These are phyloP conservation scores for Trametes villosa DNA, from an alignment of 768 basidiomycete species.

Conservation along the genomic window DNA sequence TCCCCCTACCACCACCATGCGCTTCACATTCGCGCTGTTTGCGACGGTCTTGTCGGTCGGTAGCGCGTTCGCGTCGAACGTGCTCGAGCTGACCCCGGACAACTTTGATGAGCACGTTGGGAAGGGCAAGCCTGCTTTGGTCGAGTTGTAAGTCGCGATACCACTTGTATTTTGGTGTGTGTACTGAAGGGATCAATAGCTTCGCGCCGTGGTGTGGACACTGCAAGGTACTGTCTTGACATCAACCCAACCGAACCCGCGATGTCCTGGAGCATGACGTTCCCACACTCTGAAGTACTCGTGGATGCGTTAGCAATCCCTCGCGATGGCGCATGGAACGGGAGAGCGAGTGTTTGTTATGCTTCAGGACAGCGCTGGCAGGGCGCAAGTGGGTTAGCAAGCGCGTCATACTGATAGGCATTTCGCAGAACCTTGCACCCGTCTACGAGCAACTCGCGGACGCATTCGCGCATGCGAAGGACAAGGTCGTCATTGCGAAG, in stretches of 20 bases:
- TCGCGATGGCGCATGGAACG: no score
- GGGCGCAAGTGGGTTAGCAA: not conserved
- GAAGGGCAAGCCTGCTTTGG: slow-evolving; percentile 79
- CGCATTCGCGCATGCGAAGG: slow-evolving; percentile 75
- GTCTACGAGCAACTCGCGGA: slow-evolving; percentile 88
- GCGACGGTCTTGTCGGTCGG: slow-evolving; percentile 56
- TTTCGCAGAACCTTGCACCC: slow-evolving; percentile 79
- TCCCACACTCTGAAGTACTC: not conserved
- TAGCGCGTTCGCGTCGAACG: slow-evolving; percentile 73
- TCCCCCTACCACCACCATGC: slow-evolving; percentile 48
- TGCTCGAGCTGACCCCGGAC: slow-evolving; percentile 73
- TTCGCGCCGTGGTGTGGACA: slow-evolving; percentile 93
- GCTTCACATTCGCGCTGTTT: slow-evolving; percentile 57
- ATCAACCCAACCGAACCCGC: not conserved
- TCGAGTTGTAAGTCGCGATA: slow-evolving; percentile 78
- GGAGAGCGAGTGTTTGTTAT: no score
- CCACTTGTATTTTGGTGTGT: slow-evolving; percentile 10
- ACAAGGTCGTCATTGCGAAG: slow-evolving; percentile 88
- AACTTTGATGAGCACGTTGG: slow-evolving; percentile 82
- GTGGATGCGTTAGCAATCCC: not conserved
- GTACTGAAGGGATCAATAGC: slow-evolving; percentile 41
- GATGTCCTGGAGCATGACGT: not conserved
- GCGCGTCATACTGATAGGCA: not conserved
- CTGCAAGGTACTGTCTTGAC: slow-evolving; percentile 65
- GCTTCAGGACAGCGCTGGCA: no score